Base-by-base conservation (phyloP, 257 asterid genomes). In the Dorcoceras hygrometricum region DNA sequence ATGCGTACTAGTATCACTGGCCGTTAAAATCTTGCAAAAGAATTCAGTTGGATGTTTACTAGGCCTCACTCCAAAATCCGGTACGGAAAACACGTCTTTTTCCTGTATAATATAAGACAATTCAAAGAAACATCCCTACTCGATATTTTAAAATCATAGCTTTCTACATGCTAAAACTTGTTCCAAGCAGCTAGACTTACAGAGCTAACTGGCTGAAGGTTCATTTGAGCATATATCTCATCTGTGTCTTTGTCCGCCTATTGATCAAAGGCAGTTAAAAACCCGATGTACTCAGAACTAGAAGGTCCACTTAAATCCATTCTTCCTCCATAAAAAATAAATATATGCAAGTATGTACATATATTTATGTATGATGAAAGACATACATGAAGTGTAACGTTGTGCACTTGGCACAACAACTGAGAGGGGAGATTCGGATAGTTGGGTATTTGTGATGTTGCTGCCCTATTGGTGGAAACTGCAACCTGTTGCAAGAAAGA, bases 171-270 rank as follows among this genome's bases (percentile, higher is more conserved):
- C 46, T 36, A 36, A 31, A 64, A 64, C 23, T n/a, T 39, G 23
- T 6, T 71, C 27, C 16, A 9, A 23, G 28, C 22, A 61, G 62
- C 71, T 24, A 61, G 60, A 64, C 96, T 80, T 79, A 92, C 98
- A 60, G 95, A 80, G 75, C 78, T 83, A 36, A 92, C 97, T 59
- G 96, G 86, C 78, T 89, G 98, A 51, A 92, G 91, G 75, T 91
- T 89, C 96, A 92, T 89, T 76, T 89, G 98, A 48, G 97, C 97
- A 69, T 89, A 92, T 72, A 89, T 87, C 80, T 92, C 98, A 66
- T 92, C 98, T 4, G 98, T 86, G 65, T 92, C 98, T 78, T 84
- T 92, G 79, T 92, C 98, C 0, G 97, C 98, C 98, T 92, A 68
- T 67, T 34, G 19, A 78, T 39, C 67, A 53, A 57, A 74, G 28